Percentiles rank a stretch among this genome's conserved stretches.
Conservation (phyloP, 345 rosid species). For the Salix dunnii region DNA sequence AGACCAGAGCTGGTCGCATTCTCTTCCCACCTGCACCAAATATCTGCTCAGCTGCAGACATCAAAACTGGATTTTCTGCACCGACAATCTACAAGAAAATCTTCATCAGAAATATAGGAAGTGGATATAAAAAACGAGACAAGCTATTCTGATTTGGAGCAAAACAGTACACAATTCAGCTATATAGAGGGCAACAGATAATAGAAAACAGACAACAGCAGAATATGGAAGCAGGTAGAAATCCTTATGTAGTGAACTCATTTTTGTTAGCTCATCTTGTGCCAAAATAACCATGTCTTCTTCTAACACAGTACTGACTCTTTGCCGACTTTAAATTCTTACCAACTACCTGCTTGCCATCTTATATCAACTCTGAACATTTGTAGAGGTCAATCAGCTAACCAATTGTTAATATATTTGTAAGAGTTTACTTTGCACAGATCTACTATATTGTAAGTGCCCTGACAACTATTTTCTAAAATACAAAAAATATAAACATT, state of each 20-base stretch:
- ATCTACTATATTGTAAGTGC: neutral
- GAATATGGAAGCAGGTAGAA: neutral
- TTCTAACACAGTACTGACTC: neutral
- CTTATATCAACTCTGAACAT: neutral
- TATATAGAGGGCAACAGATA: neutral
- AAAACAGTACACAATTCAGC: neutral
- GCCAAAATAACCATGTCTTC: neutral
- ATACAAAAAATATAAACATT: neutral
- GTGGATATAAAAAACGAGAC: neutral
- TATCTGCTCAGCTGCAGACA: constrained; percentile 96
- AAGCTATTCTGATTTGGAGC: neutral
- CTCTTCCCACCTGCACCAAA: constrained; percentile 98
- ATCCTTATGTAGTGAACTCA: neutral
- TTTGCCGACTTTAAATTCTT: neutral
- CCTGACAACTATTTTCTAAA: neutral
- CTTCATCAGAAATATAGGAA: constrained; percentile 24
- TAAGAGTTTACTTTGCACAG: too few relatives aligned
- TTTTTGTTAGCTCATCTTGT: neutral
- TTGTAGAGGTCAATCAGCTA: neutral
- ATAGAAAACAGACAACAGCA: neutral
- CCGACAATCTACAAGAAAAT: constrained; percentile 76
- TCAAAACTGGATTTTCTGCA: constrained; percentile 88
- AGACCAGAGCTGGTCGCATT: constrained; percentile 93
- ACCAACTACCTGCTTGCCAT: neutral
- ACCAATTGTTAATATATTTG: neutral